Evolutionary conservation across 495 filamentous ascomycete genomes (phyloP).

Genomic region (Tuber indicum): DNA sequence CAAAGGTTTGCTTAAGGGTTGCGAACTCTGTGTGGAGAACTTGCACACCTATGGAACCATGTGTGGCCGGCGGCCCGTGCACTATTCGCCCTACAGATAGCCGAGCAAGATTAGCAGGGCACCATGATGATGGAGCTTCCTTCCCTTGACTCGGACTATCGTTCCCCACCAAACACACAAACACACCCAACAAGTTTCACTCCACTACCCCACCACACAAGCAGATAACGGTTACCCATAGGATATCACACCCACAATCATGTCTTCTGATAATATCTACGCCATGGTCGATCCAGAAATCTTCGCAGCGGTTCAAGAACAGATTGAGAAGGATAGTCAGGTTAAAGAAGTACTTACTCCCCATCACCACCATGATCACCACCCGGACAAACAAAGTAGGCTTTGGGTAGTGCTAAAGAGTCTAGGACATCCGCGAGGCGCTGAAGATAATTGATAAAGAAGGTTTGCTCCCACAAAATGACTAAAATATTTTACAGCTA

Average conservation of each 20-base stretch:
- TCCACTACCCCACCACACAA: background rate
- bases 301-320: constrained; percentile 78
- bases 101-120: background rate
- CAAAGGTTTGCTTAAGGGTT: background rate
- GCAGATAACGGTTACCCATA: background rate
- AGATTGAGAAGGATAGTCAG: constrained; percentile 77
- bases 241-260: background rate
- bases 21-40: background rate
- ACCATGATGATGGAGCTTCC: background rate
- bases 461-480: constrained; percentile 45
- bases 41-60: background rate
- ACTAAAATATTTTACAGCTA: background rate
- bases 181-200: constrained; percentile 9
- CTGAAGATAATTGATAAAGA: constrained; percentile 69
- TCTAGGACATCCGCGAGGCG: constrained; percentile 67
- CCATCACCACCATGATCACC: background rate
- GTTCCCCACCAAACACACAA: constrained; percentile 8
- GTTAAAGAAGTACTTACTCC: constrained; percentile 62
- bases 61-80: background rate
- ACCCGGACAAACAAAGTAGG: background rate
- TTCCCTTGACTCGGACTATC: background rate
- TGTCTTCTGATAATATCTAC: constrained; percentile 6
- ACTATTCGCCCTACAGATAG: background rate
- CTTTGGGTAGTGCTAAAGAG: background rate
- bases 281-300: constrained; percentile 70